phyloP scores from a whole-genome alignment of 345 rosid genomes.

The Brassica juncea region DNA sequence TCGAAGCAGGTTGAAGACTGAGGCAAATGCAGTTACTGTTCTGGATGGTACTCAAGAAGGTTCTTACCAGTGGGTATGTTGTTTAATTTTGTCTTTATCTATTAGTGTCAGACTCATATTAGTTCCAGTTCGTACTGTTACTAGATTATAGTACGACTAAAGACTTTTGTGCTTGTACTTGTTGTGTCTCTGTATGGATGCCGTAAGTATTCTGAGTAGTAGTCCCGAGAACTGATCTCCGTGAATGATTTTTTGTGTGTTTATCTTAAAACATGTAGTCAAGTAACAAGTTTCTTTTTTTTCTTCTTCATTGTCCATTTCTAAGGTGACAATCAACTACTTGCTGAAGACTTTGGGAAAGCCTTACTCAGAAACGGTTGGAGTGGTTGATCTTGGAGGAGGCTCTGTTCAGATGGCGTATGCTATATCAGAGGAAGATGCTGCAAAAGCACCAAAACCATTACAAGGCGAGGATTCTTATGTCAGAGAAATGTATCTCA shows the following conservation, averaged over 20 bases:
- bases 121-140: neutral
- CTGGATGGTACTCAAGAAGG: constrained; percentile 98
- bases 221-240: neutral
- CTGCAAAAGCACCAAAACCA: constrained; percentile 69
- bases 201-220: neutral
- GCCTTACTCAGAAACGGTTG: constrained; percentile 76
- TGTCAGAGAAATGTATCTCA: constrained; percentile 79
- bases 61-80: constrained; percentile 90
- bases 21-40: constrained; percentile 67
- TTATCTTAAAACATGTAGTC: neutral
- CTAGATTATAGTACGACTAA: neutral
- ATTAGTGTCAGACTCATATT: neutral
- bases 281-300: constrained; percentile 17
- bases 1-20: constrained; percentile 69
- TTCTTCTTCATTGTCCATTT: neutral
- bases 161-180: neutral
- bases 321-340: constrained; percentile 93
- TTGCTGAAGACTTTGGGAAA: constrained; percentile 75
- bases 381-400: constrained; percentile 99
- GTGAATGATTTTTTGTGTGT: neutral
- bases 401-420: constrained; percentile 99
- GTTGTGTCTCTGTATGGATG: neutral
- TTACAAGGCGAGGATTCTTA: constrained; percentile 72
- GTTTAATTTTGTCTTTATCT: neutral
- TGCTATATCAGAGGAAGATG: constrained; percentile 80